Evolutionary conservation across 257 asterid genomes (phyloP).

Genomic region (Solanum clarkiae): DNA sequence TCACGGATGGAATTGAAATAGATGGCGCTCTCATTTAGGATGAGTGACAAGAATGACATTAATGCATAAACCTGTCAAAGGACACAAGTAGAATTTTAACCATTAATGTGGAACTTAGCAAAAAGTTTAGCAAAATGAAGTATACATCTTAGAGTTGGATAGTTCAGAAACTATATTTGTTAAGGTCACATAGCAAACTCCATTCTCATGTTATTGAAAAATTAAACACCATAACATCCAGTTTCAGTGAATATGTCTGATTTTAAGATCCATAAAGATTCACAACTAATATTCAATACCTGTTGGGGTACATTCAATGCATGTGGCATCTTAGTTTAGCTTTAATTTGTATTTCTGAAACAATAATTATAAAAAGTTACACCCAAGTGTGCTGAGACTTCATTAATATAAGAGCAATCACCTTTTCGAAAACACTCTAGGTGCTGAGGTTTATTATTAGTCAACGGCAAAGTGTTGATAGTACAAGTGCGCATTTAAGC

Average conservation of each 20-base stretch:
- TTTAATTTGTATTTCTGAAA: background rate
- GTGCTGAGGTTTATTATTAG: background rate
- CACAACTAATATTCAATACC: background rate
- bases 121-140: background rate
- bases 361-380: background rate
- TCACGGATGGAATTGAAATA: conserved; percentile 91
- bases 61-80: conserved; percentile 79
- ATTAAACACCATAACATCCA: background rate
- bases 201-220: background rate
- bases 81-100: conserved; percentile 1
- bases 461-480: background rate
- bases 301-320: background rate
- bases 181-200: background rate
- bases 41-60: conserved; percentile 83
- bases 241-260: background rate
- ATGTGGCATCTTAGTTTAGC: background rate
- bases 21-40: conserved; percentile 55
- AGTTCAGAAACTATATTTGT: background rate
- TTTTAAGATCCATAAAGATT: background rate
- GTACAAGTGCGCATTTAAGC: background rate
- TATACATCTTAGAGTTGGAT: background rate
- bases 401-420: background rate
- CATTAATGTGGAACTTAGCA: background rate
- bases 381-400: background rate
- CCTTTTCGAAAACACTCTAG: background rate